Percentiles rank a stretch among this genome's conserved stretches.
Evolutionary conservation across 1,284 basidiomycete genomes (phyloP).

Genomic region (Wolfiporia cocos): DNA sequence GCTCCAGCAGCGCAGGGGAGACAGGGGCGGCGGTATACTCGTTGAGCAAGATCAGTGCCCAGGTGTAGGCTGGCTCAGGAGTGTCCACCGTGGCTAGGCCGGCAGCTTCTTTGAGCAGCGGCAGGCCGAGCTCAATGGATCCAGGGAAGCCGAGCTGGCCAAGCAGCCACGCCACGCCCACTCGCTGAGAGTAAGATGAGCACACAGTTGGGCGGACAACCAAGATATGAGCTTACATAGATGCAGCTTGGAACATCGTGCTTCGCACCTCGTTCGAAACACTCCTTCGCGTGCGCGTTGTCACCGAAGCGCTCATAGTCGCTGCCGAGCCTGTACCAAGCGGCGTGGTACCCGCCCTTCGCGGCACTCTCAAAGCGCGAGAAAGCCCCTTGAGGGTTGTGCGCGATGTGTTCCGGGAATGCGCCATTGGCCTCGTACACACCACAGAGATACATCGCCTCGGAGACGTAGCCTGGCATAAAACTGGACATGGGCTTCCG

Average conservation of each 20-base stretch:
- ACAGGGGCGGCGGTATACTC: constrained; percentile 62
- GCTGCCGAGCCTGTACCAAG: constrained; percentile 84
- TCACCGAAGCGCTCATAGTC: constrained; percentile 89
- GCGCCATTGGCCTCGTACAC: constrained; percentile 63
- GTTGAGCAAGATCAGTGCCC: constrained; percentile 73
- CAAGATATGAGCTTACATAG: constrained; percentile 3
- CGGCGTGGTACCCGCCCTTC: constrained; percentile 57
- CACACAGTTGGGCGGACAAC: not conserved
- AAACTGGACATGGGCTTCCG: constrained; percentile 12
- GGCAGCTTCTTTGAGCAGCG: constrained; percentile 72
- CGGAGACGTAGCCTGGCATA: constrained; percentile 43
- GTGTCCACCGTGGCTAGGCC: constrained; percentile 61
- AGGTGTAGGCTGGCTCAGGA: constrained; percentile 82
- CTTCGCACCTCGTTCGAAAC: constrained; percentile 3
- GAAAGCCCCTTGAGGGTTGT: constrained; percentile 77
- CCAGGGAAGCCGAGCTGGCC: constrained; percentile 62
- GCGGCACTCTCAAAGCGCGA: constrained; percentile 81
- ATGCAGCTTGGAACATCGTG: constrained; percentile 2
- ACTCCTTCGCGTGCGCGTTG: constrained; percentile 14
- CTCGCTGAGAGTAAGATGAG: constrained; percentile 41
- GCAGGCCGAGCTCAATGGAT: constrained; percentile 52
- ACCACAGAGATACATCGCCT: constrained; percentile 71
- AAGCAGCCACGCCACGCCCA: constrained; percentile 85
- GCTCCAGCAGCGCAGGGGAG: constrained; percentile 41
- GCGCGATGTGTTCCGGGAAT: constrained; percentile 48